These are phyloP conservation scores for Diaporthe sp. DNA, from an alignment of 2,329 filamentous ascomycete species.

Conservation along the genomic window DNA sequence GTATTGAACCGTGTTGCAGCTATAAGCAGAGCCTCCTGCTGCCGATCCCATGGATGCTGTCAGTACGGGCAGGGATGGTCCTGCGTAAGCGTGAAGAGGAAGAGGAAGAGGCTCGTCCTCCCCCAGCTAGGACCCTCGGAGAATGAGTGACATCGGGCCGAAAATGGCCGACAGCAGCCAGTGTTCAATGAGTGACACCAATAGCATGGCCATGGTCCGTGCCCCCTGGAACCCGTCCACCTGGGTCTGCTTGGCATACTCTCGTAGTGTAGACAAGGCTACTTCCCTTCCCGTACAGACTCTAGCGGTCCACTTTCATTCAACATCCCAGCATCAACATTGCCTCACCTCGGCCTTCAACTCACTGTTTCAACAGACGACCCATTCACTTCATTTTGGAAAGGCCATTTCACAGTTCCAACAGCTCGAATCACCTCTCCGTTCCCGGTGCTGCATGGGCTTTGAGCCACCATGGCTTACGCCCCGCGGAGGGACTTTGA, in stretches of 20 bases:
- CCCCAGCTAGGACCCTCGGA: background rate
- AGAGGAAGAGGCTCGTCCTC: background rate
- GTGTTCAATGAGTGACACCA: background rate
- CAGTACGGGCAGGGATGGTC: conserved; percentile 10
- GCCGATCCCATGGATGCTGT: background rate
- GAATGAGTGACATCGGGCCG: conserved; percentile 9
- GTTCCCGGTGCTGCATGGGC: conserved; percentile 33
- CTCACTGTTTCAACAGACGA: conserved; percentile 27
- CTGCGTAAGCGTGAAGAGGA: background rate
- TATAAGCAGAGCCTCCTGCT: conserved; percentile 13
- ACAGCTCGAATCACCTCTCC: background rate
- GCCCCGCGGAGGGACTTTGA: conserved; percentile 65
- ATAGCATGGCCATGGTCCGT: conserved; percentile 12
- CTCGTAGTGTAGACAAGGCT: background rate
- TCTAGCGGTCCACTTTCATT: conserved; percentile 35
- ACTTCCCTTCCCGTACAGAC: conserved; percentile 7
- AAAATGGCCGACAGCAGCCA: background rate
- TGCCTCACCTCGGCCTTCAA: conserved; percentile 16
- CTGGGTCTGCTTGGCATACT: background rate
- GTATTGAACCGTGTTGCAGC: background rate
- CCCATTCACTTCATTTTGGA: background rate
- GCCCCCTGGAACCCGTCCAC: background rate
- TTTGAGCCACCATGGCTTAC: conserved; percentile 62
- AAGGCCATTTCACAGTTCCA: background rate
- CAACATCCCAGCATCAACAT: conserved; percentile 16